A percentile compares a stretch with the other conserved stretches of the same genome.
These are phyloP conservation scores for Sphaerosporella brunnea DNA, from an alignment of 495 filamentous ascomycete species.

Conservation along the genomic window DNA sequence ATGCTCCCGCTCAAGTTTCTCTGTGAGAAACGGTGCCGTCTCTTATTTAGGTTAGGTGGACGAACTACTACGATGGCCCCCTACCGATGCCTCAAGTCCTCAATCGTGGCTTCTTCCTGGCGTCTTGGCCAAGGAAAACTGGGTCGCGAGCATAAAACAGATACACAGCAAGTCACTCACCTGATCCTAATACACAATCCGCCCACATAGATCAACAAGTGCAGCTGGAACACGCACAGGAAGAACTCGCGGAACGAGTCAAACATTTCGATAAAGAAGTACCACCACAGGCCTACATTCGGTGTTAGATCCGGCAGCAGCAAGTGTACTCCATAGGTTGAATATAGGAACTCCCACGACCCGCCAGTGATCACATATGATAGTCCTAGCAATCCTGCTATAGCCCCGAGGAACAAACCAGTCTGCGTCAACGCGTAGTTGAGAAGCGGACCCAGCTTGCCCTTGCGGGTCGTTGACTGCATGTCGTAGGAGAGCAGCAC, in stretches of 20 bases:
- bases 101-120: no score
- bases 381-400: constrained; percentile 44
- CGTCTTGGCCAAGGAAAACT: no score
- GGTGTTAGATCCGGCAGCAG: constrained; percentile 84
- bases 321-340: constrained; percentile 83
- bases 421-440: constrained; percentile 38
- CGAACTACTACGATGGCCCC: no score
- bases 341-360: constrained; percentile 67
- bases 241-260: constrained; percentile 96
- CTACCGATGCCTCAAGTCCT: no score
- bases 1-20: no score
- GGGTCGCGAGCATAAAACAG: background rate
- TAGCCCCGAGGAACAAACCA: constrained; percentile 30
- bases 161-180: constrained; percentile 4
- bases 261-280: constrained; percentile 99
- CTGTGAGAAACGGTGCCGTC: no score
- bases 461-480: constrained; percentile 26
- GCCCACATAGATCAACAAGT: constrained; percentile 71
- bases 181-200: constrained; percentile 65
- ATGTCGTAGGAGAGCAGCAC: constrained; percentile 64
- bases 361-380: constrained; percentile 60
- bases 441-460: constrained; percentile 1
- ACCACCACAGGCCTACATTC: constrained; percentile 97
- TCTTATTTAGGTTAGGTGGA: no score
- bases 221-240: constrained; percentile 92